These are phyloP conservation scores for Albophoma yamanashiensis DNA, from an alignment of 2,329 filamentous ascomycete species.

Conservation along the genomic window DNA sequence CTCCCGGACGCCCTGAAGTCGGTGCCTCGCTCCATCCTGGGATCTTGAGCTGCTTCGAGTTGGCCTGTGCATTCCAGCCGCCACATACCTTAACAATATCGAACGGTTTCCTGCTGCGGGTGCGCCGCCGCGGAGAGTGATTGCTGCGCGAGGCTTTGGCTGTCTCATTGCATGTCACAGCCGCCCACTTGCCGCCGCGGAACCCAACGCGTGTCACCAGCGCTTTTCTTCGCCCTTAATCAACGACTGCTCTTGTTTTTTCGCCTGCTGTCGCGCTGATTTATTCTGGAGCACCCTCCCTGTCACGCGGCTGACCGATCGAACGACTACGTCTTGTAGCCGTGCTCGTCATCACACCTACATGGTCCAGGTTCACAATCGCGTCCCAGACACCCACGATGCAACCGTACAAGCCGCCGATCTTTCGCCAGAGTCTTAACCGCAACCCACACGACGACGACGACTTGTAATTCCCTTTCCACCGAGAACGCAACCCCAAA, in stretches of 20 bases:
- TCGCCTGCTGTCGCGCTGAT: not conserved
- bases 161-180: conserved; percentile 1
- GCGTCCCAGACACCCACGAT: not conserved
- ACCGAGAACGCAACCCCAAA: conserved; percentile 21
- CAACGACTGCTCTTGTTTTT: not conserved
- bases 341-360: not conserved
- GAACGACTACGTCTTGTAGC: not conserved
- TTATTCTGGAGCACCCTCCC: not conserved
- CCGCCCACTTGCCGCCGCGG: not conserved
- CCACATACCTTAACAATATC: not conserved
- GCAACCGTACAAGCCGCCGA: conserved; percentile 2
- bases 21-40: not conserved
- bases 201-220: not conserved
- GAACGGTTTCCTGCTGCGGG: not conserved
- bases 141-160: not conserved
- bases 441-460: not conserved
- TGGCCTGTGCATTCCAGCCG: not conserved
- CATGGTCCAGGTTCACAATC: not conserved
- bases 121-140: not conserved
- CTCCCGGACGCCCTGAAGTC: not conserved
- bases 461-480: not conserved
- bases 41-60: not conserved
- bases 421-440: not conserved
- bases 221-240: not conserved
- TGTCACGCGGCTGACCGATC: not conserved